Percentiles rank a stretch among this genome's conserved stretches.
Evolutionary conservation across 2,329 filamentous ascomycete species (phyloP).

Genomic region (Didymella glomerata): DNA sequence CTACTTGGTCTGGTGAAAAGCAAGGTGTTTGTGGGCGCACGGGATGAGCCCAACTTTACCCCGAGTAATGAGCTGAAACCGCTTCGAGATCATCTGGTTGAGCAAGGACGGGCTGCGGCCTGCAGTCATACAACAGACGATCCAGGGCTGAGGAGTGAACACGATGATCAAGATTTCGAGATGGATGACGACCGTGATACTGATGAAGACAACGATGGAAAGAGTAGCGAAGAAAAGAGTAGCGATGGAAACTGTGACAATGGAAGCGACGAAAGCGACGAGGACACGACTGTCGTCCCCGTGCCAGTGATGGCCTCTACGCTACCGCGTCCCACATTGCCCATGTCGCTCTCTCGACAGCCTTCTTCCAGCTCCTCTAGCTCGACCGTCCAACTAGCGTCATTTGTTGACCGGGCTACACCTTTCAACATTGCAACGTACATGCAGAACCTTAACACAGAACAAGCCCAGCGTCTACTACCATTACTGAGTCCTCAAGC

Average conservation of each 20-base stretch:
- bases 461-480: slow-evolving; percentile 20
- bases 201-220: background rate
- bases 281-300: background rate
- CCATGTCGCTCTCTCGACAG: background rate
- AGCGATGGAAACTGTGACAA: background rate
- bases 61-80: background rate
- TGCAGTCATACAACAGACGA: background rate
- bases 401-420: background rate
- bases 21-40: slow-evolving; percentile 29
- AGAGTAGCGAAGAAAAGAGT: slow-evolving; percentile 1
- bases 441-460: slow-evolving; percentile 21
- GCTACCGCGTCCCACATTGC: slow-evolving; percentile 8
- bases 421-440: slow-evolving; percentile 18
- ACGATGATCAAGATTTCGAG: background rate
- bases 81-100: background rate
- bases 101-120: background rate
- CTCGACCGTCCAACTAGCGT: background rate
- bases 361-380: background rate
- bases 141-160: background rate
- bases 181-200: background rate
- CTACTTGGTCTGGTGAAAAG: slow-evolving; percentile 34
- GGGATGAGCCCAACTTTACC: background rate
- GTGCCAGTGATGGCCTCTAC: background rate
- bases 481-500: slow-evolving; percentile 16
- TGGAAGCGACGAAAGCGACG: too few species aligned